Percentiles rank a stretch among this genome's conserved stretches.
These are phyloP conservation scores for Areca catechu DNA, from an alignment of 176 grass and related monocot genomes.

Conservation along the genomic window DNA sequence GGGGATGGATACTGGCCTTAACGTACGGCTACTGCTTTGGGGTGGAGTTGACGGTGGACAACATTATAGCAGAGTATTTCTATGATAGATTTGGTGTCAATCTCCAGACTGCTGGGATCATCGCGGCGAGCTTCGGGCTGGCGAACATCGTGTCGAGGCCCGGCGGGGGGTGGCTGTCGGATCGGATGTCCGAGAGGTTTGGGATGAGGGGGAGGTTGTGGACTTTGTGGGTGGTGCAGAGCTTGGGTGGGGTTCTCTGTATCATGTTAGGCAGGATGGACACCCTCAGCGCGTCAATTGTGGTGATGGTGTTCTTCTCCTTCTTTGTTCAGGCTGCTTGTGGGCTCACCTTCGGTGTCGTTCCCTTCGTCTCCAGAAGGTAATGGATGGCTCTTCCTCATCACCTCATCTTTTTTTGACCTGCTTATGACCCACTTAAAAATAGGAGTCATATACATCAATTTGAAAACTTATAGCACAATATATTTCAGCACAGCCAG, in stretches of 20 bases:
- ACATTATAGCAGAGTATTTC: slow-evolving; percentile 91
- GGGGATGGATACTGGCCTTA: slow-evolving; percentile 68
- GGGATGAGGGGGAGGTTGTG: slow-evolving; percentile 91
- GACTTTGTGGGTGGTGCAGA: slow-evolving; percentile 78
- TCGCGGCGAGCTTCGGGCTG: slow-evolving; percentile 84
- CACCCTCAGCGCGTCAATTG: slow-evolving; percentile 39
- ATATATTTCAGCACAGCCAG: no score
- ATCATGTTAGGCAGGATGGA: slow-evolving; percentile 39
- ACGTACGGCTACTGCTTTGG: slow-evolving; percentile 95
- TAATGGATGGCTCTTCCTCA: background rate
- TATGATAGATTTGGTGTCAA: slow-evolving; percentile 82
- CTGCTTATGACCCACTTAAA: no score
- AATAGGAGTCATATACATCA: no score
- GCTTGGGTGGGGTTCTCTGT: slow-evolving; percentile 54
- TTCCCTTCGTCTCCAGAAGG: slow-evolving; percentile 73
- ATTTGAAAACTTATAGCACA: no score
- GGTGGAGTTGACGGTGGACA: slow-evolving; percentile 80
- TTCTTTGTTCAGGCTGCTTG: slow-evolving; percentile 78
- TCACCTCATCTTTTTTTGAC: no score
- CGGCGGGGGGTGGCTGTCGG: slow-evolving; percentile 56
- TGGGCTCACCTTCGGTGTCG: slow-evolving; percentile 79
- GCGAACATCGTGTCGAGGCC: slow-evolving; percentile 75
- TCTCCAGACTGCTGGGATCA: slow-evolving; percentile 47
- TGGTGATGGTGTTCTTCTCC: slow-evolving; percentile 80
- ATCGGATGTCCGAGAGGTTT: slow-evolving; percentile 52